Evolutionary conservation across 139 green algal genomes (phyloP), one percentile per base, ranked within the genome.

Genomic region (Tetradesmus lagerheimii): DNA sequence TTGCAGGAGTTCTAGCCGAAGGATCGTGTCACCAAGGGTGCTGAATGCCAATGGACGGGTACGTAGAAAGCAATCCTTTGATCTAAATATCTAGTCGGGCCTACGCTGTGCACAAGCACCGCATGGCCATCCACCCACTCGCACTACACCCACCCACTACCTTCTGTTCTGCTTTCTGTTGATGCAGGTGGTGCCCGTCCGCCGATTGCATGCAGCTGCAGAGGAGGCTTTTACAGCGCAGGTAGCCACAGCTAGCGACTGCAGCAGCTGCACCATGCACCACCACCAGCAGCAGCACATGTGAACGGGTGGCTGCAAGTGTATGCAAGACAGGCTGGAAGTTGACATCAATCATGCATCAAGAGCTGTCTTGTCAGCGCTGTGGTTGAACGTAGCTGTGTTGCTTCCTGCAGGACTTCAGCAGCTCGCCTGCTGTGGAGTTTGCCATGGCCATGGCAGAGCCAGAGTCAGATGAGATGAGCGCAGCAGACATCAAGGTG

Each of bases 401-500:
- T 14, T 64, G 50, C 39, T 8, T 38, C n/a, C 20, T 80, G 71
- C 75, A 81, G 75, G 75, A 81, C 31, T 71, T 71, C 57, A 71
- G 57, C 57, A 71, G 20, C 20, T n/a, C 57, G 20, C 75, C 75
- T 27, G 35, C 5, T n/a, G 27, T 86, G n/a, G 80, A 71, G 20
- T 86, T 86, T 71, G 43, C n/a, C n/a, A 83, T 89, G 74, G 71
- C 71, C n/a, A 41, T 75, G 27, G 85, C 74, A 43, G 85, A 83
- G 29, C 64, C 83, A n/a, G 67, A 84, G 37, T 66, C 78, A n/a
- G 86, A 90, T 23, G 87, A 91, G n/a, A 91, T 91, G 87, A 82
- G 53, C 20, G 77, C 79, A 39, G 87, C 77, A 53, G 87, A 91
- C n/a, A 81, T 91, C 25, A 91, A 91, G 87, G 86, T 90, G 43